These are phyloP conservation scores for Tieghemostelium lacteum DNA, from an alignment of 78 protist genomes.

Conservation along the genomic window DNA sequence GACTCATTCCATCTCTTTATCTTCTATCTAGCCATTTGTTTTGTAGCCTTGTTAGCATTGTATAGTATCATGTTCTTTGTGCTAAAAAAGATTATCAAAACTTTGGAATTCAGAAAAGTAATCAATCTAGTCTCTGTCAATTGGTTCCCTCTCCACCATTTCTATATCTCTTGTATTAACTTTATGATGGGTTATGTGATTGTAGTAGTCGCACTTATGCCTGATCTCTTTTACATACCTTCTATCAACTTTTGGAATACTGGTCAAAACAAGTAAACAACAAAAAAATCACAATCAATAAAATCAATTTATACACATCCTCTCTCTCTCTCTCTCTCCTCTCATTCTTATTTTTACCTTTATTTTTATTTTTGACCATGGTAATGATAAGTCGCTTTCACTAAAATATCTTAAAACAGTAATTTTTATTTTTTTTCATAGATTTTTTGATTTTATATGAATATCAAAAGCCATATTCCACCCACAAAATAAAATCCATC, in stretches of 20 bases:
- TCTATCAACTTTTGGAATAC: slow-evolving; percentile 30
- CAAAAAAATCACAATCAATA: neutral
- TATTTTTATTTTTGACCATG: no score
- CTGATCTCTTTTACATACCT: slow-evolving; percentile 59
- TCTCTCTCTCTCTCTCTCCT: no score
- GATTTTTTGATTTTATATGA: no score
- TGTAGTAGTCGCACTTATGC: slow-evolving; percentile 73
- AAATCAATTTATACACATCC: neutral
- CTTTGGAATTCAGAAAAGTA: slow-evolving; percentile 30
- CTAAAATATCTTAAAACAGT: no score
- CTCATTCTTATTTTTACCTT: no score
- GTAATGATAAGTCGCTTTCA: no score
- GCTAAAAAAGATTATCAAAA: slow-evolving; percentile 19
- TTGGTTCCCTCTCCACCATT: slow-evolving; percentile 68
- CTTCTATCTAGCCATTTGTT: slow-evolving; percentile 25
- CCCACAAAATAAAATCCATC: no score
- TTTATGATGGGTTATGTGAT: slow-evolving; percentile 74
- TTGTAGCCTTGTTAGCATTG: neutral
- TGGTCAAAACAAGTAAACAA: neutral
- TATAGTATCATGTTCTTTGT: slow-evolving; percentile 7
- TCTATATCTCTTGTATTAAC: slow-evolving; percentile 57
- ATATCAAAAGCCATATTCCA: no score
- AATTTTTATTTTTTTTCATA: no score
- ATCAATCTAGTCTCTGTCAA: slow-evolving; percentile 35
- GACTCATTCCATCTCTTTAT: slow-evolving; percentile 6